Base-by-base conservation (phyloP, 148 eudicot genomes). In the Fagopyrum tataricum region DNA sequence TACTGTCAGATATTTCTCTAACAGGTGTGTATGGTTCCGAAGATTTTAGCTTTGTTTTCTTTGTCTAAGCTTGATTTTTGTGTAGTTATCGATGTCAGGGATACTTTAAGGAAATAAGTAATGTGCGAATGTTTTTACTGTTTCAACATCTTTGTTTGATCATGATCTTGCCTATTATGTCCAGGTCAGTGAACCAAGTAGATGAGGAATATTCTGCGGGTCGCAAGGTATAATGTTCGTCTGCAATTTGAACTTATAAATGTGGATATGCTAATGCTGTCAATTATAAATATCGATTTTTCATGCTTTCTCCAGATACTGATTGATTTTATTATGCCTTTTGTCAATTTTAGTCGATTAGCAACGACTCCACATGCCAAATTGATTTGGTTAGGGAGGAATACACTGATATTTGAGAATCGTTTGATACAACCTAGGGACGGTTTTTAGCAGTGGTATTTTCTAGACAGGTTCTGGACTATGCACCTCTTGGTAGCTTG, bases 1-100 rank as follows among this genome's bases (percentile, higher is more conserved):
- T 69, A 78, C 90, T 3, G 90, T 82, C 83, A 84, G 88, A 66
- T 86, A 90, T 80, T 88, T 91, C 80, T 81, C 90, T 74, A 81
- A 43, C 73, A 90, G 98, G 98, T 93, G 62, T 62, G 80, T 81
- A 17, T 69, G 17, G 13, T 74, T 24, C n/a, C 11, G 26, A 12
- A 4, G 41, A 61, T 56, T 56, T 7, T n/a, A 56, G 26, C 23
- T 24, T 31, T 56, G 2, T 20, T 56, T 56, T 56, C 31, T 56
- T 56, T 4, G 14, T 5, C 14, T 48, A 48, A 15, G 52, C 52
- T 13, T 48, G 37, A 48, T 48, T 48, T 48, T 7, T 48, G 14
- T 48, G 49, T 46, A 46, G 49, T 46, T 46, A 46, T 46, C 8
- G 49, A 20, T 55, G 10, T n/a, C 59, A 53, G 20, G 13, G 23